A percentile compares a stretch with the other conserved stretches of the same genome.
These are phyloP conservation scores for Cladosporium sp. DNA, from an alignment of 2,329 filamentous ascomycete species.

Conservation along the genomic window DNA sequence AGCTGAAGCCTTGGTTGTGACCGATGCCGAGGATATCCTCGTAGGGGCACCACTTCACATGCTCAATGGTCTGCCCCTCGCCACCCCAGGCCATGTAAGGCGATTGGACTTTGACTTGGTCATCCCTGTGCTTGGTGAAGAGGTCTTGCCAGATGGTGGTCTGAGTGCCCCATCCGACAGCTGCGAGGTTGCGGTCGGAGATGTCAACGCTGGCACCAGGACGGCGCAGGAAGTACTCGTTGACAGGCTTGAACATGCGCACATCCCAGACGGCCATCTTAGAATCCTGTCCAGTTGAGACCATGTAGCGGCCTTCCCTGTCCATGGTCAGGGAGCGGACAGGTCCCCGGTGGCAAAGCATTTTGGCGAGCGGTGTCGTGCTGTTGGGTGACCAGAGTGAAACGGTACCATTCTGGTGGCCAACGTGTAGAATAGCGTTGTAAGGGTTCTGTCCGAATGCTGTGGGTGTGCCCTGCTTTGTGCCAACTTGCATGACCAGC, in stretches of 20 bases:
- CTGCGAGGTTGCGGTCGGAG: conserved; percentile 83
- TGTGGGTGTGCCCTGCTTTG: conserved; percentile 78
- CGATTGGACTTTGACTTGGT: conserved; percentile 73
- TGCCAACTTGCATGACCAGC: conserved; percentile 81
- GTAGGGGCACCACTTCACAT: conserved; percentile 87
- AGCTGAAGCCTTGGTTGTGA: conserved; percentile 84
- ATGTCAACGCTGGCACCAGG: conserved; percentile 84
- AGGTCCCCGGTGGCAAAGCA: conserved; percentile 85
- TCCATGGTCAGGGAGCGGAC: conserved; percentile 84
- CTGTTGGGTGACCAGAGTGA: conserved; percentile 95
- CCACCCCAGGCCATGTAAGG: conserved; percentile 95
- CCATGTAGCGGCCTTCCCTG: conserved; percentile 91
- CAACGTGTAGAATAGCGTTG: conserved; percentile 88
- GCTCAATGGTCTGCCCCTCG: conserved; percentile 77
- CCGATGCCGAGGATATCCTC: conserved; percentile 88
- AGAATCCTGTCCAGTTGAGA: conserved; percentile 83
- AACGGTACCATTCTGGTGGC: conserved; percentile 92
- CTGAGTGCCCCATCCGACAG: conserved; percentile 87
- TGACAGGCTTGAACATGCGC: conserved; percentile 88
- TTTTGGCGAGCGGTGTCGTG: conserved; percentile 81
- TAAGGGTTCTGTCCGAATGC: conserved; percentile 84
- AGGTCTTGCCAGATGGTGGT: conserved; percentile 89
- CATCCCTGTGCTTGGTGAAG: conserved; percentile 66
- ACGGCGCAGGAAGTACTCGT: conserved; percentile 80
- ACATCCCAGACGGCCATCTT: conserved; percentile 97